Evolutionary conservation across 192 early-diverging fungal genomes (phyloP), one percentile per base, ranked within the genome.

Genomic region (Umbelopsis ramanniana): DNA sequence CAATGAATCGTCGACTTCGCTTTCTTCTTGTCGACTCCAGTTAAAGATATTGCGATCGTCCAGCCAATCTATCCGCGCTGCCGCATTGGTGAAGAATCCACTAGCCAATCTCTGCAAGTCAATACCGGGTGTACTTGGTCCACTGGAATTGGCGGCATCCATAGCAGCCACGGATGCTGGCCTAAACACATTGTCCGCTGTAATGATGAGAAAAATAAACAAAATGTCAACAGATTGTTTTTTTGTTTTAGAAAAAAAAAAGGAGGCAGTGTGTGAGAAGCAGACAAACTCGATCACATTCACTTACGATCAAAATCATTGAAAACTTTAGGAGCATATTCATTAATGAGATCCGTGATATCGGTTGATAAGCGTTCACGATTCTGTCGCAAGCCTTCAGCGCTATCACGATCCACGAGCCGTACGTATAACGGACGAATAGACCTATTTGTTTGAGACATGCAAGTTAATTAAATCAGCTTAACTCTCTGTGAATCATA

Each of bases 381-480:
- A 35, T 87, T 85, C 22, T 74, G 76, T n/a, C 92, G 87, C 37
- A 98, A 83, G 66, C 87, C 87, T 71, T 81, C 85, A 46, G 89
- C 84, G 72, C 83, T 68, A 75, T 75, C 70, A 73, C 83, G 77
- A 71, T 89, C 78, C 11, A 89, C 75, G 26, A 92, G 48, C 29
- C 92, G 89, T 57, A 98, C 74, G 68, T 92, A 93, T 29, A 97
- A 82, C 6, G 97, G 96, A 4, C 89, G 88, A 46, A 98, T 82
- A 15, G 95, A 94, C 57, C 87, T 89, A 50, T 52, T 35, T 21
- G 29, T 66, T n/a, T 79, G 55, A 37, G 35, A 86, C 69, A 69
- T 87, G 79, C 48, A 78, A 54, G 46, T 77, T 84, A 69, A 79
- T 76, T 53, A 87, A 66, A 68, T 67, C 38, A 75, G 23, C n/a